Evolutionary conservation across 768 basidiomycete species (phyloP).

Genomic region (Russula virescens): DNA sequence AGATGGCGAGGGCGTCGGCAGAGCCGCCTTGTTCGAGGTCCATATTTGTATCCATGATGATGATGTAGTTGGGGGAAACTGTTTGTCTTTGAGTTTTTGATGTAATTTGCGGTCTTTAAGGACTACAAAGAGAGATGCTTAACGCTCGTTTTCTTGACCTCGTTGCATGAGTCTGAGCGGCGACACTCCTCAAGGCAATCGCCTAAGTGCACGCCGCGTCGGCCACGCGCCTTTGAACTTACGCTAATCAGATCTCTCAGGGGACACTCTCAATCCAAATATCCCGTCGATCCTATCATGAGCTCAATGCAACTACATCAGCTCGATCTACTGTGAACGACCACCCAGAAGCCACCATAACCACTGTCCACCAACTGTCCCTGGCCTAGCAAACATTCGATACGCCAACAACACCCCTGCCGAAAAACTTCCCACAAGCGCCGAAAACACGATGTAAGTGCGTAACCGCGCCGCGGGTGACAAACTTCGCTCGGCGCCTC

Average conservation of each 20-base stretch:
- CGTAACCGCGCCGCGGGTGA: constrained; percentile 61
- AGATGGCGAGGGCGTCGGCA: constrained; percentile 28
- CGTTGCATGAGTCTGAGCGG: constrained; percentile 14
- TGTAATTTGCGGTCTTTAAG: neutral
- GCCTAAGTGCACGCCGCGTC: constrained; percentile 10
- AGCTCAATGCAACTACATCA: neutral
- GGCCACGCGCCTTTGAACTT: constrained; percentile 13
- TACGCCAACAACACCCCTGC: constrained; percentile 67
- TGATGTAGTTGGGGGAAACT: neutral
- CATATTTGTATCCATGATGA: constrained; percentile 77
- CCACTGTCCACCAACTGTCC: constrained; percentile 58
- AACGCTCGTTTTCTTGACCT: constrained; percentile 19
- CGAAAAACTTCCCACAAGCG: constrained; percentile 65
- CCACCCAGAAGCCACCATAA: constrained; percentile 58
- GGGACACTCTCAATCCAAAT: neutral
- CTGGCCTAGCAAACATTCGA: constrained; percentile 61
- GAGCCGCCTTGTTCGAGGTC: constrained; percentile 45
- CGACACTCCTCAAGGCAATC: constrained; percentile 15
- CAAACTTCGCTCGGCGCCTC: constrained; percentile 76
- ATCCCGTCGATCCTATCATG: neutral
- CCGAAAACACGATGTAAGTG: constrained; percentile 67
- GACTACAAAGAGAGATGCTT: constrained; percentile 5
- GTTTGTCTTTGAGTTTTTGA: constrained; percentile 1
- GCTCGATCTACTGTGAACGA: constrained; percentile 40
- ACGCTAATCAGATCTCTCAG: constrained; percentile 9